Percentiles rank a stretch among this genome's conserved stretches.
Evolutionary conservation across 1,139 yeast species (phyloP).

Genomic region (Saccharomyces uvarum): DNA sequence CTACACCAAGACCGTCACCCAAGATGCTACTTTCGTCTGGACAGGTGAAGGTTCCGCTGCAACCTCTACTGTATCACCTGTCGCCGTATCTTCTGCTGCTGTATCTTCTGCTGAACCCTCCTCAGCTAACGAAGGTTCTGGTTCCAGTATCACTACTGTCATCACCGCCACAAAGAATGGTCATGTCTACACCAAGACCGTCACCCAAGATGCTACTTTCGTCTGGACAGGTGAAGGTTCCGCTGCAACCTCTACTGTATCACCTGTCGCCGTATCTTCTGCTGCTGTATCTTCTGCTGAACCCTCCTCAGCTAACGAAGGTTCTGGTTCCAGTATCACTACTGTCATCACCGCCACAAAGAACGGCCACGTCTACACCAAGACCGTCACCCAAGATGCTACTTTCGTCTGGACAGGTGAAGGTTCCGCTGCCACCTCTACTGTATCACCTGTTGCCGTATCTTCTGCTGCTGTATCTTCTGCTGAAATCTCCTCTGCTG

Average conservation of each 20-base stretch:
- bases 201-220: too few species aligned
- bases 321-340: conserved; percentile 2
- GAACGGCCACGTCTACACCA: conserved; percentile 8
- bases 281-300: too few species aligned
- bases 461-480: too few species aligned
- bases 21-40: conserved; percentile 7
- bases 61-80: conserved; percentile 1
- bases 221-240: conserved; percentile 9
- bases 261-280: too few species aligned
- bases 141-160: too few species aligned
- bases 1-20: conserved; percentile 7
- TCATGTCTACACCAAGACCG: too few species aligned
- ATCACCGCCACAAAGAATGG: too few species aligned
- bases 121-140: too few species aligned
- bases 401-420: conserved; percentile 2
- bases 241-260: conserved; percentile 7
- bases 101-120: neutral
- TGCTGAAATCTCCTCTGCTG: too few species aligned
- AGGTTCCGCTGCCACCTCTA: neutral
- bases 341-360: conserved; percentile 6
- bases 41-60: neutral
- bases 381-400: conserved; percentile 7
- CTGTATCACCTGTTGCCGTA: too few species aligned
- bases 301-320: conserved; percentile 5
- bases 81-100: too few species aligned